phyloP scores from a whole-genome alignment of 208 protist species.

The Wallacemonas collosoma region DNA sequence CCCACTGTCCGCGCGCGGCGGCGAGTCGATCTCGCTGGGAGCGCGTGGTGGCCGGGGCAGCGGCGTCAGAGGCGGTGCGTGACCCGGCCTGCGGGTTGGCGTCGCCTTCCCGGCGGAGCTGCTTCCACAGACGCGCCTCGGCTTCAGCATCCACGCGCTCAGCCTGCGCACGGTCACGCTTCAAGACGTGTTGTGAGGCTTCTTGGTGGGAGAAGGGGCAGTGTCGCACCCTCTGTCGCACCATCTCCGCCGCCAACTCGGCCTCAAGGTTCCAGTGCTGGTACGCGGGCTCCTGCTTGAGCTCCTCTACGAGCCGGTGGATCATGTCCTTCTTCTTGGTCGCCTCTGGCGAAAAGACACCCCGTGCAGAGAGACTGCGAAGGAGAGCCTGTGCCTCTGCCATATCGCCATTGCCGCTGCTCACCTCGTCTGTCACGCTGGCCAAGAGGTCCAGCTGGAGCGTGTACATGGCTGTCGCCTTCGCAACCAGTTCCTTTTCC shows the following conservation, averaged over 20 bases:
- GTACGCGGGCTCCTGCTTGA: conserved; percentile 75
- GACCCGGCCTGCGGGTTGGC: background rate
- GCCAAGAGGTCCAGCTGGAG: conserved; percentile 61
- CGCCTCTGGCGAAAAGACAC: conserved; percentile 25
- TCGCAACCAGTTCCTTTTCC: conserved; percentile 66
- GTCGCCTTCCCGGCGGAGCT: conserved; percentile 17
- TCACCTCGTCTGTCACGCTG: conserved; percentile 1
- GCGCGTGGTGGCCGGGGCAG: background rate
- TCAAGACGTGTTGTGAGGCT: conserved; percentile 35
- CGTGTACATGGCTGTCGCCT: conserved; percentile 56
- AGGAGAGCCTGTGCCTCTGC: conserved; percentile 18
- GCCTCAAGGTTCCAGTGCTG: conserved; percentile 79
- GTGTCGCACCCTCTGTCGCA: conserved; percentile 33
- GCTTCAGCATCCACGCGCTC: conserved; percentile 6
- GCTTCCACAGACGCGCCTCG: conserved; percentile 18
- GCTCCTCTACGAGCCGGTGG: conserved; percentile 48
- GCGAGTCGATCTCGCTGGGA: background rate
- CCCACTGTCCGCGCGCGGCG: conserved; percentile 18
- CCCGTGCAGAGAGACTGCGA: conserved; percentile 4
- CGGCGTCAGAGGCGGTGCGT: background rate
- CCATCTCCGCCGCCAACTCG: conserved; percentile 61
- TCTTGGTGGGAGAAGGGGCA: conserved; percentile 62
- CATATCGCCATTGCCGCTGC: conserved; percentile 14
- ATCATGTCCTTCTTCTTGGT: conserved; percentile 32
- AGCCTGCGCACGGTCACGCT: conserved; percentile 24